These are phyloP conservation scores for Myxozyma lipomycoides DNA, from an alignment of 805 yeast genomes.

Conservation along the genomic window DNA sequence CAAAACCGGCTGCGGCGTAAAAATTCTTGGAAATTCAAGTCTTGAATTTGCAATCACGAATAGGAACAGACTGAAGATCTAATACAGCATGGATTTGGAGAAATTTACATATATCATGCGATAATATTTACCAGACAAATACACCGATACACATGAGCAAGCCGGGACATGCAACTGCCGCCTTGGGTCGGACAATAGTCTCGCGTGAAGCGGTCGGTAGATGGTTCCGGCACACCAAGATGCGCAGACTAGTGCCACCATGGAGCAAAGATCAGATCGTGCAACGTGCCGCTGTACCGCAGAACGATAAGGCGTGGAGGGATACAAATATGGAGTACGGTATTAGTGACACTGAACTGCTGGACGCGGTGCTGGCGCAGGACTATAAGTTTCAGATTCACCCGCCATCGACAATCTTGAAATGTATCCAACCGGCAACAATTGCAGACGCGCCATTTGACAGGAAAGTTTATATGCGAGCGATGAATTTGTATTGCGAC, in stretches of 20 bases:
- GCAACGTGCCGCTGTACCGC: neutral
- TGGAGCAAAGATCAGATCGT: neutral
- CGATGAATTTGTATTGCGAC: conserved; percentile 4
- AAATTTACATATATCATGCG: too few species aligned
- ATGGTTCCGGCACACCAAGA: neutral
- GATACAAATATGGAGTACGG: conserved; percentile 22
- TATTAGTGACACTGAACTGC: conserved; percentile 19
- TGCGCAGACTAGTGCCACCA: neutral
- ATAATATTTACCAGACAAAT: too few species aligned
- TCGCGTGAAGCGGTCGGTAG: too few species aligned
- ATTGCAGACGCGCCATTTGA: conserved; percentile 12
- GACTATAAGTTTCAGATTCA: conserved; percentile 11
- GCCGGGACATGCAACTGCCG: too few species aligned
- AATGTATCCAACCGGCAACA: conserved; percentile 7
- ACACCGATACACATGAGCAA: too few species aligned
- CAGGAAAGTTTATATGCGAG: conserved; percentile 11
- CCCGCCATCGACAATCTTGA: conserved; percentile 6
- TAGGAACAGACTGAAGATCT: too few species aligned
- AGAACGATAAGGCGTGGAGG: conserved; percentile 4
- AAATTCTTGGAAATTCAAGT: too few species aligned
- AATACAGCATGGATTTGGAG: too few species aligned
- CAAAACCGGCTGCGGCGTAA: too few species aligned
- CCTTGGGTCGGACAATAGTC: too few species aligned
- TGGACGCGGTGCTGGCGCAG: conserved; percentile 13
- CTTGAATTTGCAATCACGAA: too few species aligned